Evolutionary conservation across 306 rosid genomes (phyloP), one percentile per base, ranked within the genome.

Genomic region (Corylus avellana): DNA sequence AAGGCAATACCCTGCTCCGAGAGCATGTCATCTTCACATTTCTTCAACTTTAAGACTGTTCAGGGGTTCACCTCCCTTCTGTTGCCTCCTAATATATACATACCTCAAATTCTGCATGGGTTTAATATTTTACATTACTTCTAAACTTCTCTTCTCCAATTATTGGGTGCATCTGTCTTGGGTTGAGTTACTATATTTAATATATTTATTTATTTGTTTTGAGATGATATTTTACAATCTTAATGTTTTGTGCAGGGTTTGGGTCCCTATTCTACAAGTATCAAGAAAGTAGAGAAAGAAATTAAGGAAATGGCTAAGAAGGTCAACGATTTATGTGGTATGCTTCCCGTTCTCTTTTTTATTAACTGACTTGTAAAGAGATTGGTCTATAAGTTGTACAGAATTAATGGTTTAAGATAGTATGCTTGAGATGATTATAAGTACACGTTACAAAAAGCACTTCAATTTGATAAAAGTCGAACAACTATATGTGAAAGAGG

Each of bases 241-340:
- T 72, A 44, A 75, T 79, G 84, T 77, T 62, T 37, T 79, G 0
- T 59, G 77, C 92, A 96, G 99, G 99, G 99, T 6, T 92, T 96
- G 75, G 99, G 99, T 53, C 99, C 99, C 39, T 96, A 96, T 64
- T 93, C 98, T 59, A 87, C 88, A 6, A 85, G 86, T 76, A 96
- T 93, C 51, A 96, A 96, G 87, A 89, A 90, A 70, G 93, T 48
- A 7, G 99, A 96, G 85, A 96, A 93, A 83, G 99, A 96, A 83
- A 92, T 96, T 46, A 96, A 96, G 85, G 99, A 90, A 7, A 90
- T 89, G 99, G 99, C 98, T 7, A 96, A 96, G 89, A 91, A 91
- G 83, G 96, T 96, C 75, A 96, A 96, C 85, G 99, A 96, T 81
- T 84, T 96, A 54, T 87, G 94, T 69, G 99, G 99, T 96, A 84